Evolutionary conservation across 2,329 filamentous ascomycete species (phyloP).

Genomic region (Arachnopeziza araneosa): DNA sequence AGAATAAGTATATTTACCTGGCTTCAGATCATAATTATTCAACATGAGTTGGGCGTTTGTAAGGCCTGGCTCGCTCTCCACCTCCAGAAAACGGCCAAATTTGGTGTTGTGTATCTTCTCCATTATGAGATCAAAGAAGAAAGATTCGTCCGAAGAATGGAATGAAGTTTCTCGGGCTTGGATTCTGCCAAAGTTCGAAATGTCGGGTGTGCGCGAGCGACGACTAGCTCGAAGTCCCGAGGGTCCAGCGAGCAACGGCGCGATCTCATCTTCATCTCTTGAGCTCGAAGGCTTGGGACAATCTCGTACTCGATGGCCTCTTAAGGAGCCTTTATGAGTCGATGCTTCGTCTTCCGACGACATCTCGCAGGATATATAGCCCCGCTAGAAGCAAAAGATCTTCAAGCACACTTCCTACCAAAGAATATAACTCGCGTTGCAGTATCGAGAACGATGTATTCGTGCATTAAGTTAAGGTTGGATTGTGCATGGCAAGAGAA

Average conservation of each 20-base stretch:
- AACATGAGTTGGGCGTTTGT: conserved; percentile 78
- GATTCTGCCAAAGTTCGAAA: not conserved
- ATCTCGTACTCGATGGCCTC: not conserved
- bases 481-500: not conserved
- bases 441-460: not conserved
- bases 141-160: conserved; percentile 27
- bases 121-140: conserved; percentile 38
- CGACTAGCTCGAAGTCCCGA: not conserved
- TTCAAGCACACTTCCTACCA: not conserved
- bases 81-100: conserved; percentile 45
- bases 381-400: not conserved
- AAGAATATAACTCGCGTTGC: not conserved
- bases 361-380: not conserved
- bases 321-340: conserved; percentile 4
- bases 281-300: not conserved
- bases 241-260: not conserved
- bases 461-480: not conserved
- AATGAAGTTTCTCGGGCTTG: not conserved
- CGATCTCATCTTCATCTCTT: not conserved
- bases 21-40: conserved; percentile 75
- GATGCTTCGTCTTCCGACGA: conserved; percentile 5
- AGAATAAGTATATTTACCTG: conserved; percentile 33
- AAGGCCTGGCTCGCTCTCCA: conserved; percentile 70
- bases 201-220: not conserved
- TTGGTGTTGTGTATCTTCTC: conserved; percentile 26